Evolutionary conservation across 768 basidiomycete species (phyloP), one percentile per base, ranked within the genome.

Genomic region (Lactarius evosmus): DNA sequence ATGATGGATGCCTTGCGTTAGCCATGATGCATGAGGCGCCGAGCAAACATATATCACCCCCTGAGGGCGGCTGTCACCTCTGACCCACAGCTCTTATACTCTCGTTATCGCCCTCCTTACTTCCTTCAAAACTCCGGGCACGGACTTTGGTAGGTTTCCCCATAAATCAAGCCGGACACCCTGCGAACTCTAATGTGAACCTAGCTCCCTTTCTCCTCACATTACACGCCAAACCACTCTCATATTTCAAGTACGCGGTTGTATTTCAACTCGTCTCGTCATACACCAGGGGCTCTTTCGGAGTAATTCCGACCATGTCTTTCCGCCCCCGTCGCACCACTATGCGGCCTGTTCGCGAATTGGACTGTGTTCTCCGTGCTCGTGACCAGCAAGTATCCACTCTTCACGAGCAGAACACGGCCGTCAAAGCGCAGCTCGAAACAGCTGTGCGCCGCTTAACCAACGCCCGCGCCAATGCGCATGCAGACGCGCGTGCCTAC

Each of bases 1-100:
- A 65, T 67, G 60, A 65, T 67, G 60, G 41, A 61, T 65, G 59
- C 65, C 66, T 66, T 57, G 64, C 57, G 25, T 56, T 58, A 36
- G 12, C 51, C 66, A 66, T 58, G 66, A 67, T 63, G 66, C 66
- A 66, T 58, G 66, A 67, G 66, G 66, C 58, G 40, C n/a, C 32
- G 32, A 19, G 38, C 40, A 38, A 52, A 60, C 58, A 56, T 65
- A 65, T 67, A 65, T 59, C 34, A 49, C 32, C 25, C 38, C 52
- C 29, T 60, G 29, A 25, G 8, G n/a, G 7, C 14, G 46, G 58
- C 53, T 53, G 41, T 40, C 41, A 32, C 32, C 34, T 58, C 50
- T 44, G 32, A 32, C 56, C 40, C 56, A 46, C n/a, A 44, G n/a
- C 55, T 54, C 59, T 44, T 25, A 22, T 51, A 40, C 55, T 19